Evolutionary conservation across 805 yeast species (phyloP).

Genomic region (Myxozyma melibiosi): DNA sequence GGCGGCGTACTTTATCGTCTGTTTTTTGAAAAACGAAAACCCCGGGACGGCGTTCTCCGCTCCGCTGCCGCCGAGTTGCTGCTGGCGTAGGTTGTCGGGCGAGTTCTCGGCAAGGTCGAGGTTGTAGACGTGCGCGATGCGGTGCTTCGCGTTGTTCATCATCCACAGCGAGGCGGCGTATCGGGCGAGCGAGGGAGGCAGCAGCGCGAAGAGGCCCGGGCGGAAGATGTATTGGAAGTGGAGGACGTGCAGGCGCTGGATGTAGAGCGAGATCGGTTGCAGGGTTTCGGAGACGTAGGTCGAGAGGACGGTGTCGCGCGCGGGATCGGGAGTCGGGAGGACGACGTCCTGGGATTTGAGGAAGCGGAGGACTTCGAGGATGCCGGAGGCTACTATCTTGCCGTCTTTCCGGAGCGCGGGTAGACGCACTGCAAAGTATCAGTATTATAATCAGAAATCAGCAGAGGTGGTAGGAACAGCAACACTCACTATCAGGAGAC

Average conservation of each 20-base stretch:
- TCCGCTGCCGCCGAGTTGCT: background rate
- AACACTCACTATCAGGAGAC: conserved; percentile 18
- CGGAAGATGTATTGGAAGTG: conserved; percentile 31
- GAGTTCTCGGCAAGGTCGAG: conserved; percentile 11
- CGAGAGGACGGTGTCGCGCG: conserved; percentile 22
- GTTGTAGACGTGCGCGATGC: conserved; percentile 22
- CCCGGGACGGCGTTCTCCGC: conserved; percentile 14
- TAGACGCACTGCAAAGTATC: conserved; percentile 4
- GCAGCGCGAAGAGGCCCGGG: conserved; percentile 25
- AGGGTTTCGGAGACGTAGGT: conserved; percentile 24
- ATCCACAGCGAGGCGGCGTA: conserved; percentile 24
- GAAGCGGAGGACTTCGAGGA: conserved; percentile 28
- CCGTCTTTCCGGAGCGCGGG: conserved; percentile 29
- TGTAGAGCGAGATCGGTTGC: conserved; percentile 30
- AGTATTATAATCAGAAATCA: background rate
- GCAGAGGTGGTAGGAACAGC: no score
- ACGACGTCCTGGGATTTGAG: conserved; percentile 19
- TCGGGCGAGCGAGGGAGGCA: conserved; percentile 11
- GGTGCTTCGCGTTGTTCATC: conserved; percentile 19
- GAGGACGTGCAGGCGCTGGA: conserved; percentile 31
- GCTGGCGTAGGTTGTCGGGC: background rate
- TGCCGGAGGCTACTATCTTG: conserved; percentile 26
- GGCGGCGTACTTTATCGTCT: background rate
- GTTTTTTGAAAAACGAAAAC: conserved; percentile 22
- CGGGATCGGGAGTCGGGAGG: conserved; percentile 15